A percentile compares a stretch with the other conserved stretches of the same genome.
Conservation (phyloP, 257 asterid genomes). For the Knoxia roxburghii region DNA sequence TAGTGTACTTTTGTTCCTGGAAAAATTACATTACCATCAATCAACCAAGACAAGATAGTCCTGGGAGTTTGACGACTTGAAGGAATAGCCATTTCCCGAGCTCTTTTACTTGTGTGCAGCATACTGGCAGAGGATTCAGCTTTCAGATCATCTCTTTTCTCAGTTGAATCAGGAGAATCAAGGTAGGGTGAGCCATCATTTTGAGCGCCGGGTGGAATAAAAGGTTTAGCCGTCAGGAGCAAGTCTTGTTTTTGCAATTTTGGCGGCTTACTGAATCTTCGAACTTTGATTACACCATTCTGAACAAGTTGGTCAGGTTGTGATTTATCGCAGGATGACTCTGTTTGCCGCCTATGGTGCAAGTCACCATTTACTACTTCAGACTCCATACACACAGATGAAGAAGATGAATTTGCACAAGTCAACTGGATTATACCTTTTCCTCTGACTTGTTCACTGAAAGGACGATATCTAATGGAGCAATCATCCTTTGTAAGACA, state of each 20-base stretch:
- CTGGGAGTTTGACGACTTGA: conserved; percentile 49
- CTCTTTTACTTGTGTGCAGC: conserved; percentile 50
- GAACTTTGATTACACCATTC: conserved; percentile 19
- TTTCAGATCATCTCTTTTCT: conserved; percentile 21
- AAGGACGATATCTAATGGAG: conserved; percentile 3
- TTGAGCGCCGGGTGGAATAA: too few relatives aligned
- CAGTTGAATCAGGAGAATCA: conserved; percentile 21
- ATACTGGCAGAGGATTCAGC: conserved; percentile 25
- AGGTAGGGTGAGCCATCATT: conserved; percentile 1
- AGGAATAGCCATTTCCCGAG: conserved; percentile 30
- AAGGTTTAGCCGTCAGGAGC: background rate
- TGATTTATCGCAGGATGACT: conserved; percentile 18
- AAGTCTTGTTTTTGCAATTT: conserved; percentile 30
- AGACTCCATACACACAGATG: conserved; percentile 20
- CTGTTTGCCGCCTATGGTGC: conserved; percentile 12
- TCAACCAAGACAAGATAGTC: conserved; percentile 67
- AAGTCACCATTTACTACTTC: conserved; percentile 8
- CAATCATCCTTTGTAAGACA: conserved; percentile 18
- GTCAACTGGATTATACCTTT: conserved; percentile 19
- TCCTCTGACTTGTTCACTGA: conserved; percentile 10
- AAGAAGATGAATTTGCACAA: conserved; percentile 22
- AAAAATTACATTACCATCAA: conserved; percentile 59
- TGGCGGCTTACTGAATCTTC: conserved; percentile 18
- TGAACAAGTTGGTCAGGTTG: conserved; percentile 22
- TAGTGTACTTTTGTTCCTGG: conserved; percentile 67